Conservation (phyloP, 2,329 filamentous ascomycete genomes). For the Claviceps capensis region DNA sequence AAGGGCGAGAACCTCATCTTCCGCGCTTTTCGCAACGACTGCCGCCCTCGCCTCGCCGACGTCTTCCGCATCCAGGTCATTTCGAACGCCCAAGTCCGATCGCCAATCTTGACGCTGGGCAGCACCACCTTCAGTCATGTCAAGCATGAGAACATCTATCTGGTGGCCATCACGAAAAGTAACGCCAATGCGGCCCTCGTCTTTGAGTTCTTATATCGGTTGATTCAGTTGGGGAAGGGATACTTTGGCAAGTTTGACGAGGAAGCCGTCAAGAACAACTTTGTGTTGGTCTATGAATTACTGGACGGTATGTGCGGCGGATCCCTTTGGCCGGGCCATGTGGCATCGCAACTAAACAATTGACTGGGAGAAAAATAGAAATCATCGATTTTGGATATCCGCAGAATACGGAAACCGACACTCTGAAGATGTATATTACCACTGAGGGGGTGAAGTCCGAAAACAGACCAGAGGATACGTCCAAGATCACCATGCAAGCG, state of each 20-base stretch:
- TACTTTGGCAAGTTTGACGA: slow-evolving; percentile 99
- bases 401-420: slow-evolving; percentile 97
- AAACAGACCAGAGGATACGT: slow-evolving; percentile 74
- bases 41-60: slow-evolving; percentile 89
- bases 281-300: slow-evolving; percentile 94
- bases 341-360: not conserved
- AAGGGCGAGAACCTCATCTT: slow-evolving; percentile 99
- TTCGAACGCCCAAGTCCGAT: slow-evolving; percentile 93
- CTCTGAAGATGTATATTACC: slow-evolving; percentile 99
- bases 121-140: slow-evolving; percentile 99
- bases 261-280: slow-evolving; percentile 99
- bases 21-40: slow-evolving; percentile 96
- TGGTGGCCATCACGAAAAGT: slow-evolving; percentile 95
- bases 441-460: slow-evolving; percentile 97
- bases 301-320: slow-evolving; percentile 54
- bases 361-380: slow-evolving; percentile 37
- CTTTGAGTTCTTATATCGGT: slow-evolving; percentile 91
- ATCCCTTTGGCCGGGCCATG: not conserved
- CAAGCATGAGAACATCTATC: slow-evolving; percentile 97
- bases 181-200: slow-evolving; percentile 97
- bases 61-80: slow-evolving; percentile 98
- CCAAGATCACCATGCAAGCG: slow-evolving; percentile 98
- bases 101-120: slow-evolving; percentile 90
- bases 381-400: slow-evolving; percentile 98
- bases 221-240: slow-evolving; percentile 79